Base-by-base conservation (phyloP, 2,329 filamentous ascomycete species). In the Talaromyces pinophilus region DNA sequence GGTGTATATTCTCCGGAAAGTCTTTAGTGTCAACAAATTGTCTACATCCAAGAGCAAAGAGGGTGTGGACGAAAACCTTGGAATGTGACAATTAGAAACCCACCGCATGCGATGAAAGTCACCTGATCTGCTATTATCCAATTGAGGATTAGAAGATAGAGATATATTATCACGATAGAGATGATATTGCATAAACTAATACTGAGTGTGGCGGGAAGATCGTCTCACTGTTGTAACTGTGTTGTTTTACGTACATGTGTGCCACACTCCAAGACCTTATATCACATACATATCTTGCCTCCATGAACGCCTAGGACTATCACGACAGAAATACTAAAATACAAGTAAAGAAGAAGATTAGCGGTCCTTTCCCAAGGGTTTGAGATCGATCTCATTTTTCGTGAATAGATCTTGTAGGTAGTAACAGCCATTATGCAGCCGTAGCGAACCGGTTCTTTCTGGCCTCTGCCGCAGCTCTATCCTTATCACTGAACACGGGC, bases 401-500 rank as follows among this genome's bases (percentile, higher is more conserved):
- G 28, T 13, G 35, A 7, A 59, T 59, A 40, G 54, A 22, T 22
- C 30, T 40, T 59, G 54, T 38, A 46, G 30, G 22, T 46, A 46
- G 15, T 25, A 5, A 30, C 52, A 33, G 6, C 25, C 10, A 52
- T 50, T 68, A 78, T 33, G 73, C 73, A 28, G 74, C 72, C 44
- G 76, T 69, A 52, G 74, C 76, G 70, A 84, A 84, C 62, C 80
- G 77, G 74, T 81, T 80, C 75, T 81, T 83, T 70, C 82, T 77
- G 64, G 80, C 81, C 67, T 84, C 82, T 70, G 82, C 73, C 5
- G 80, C 81, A 62, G 71, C 64, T 61, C 69, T 69, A 71, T 83
- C 82, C 69, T 80, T 78, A 44, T 82, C 80, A 65, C 75, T 80
- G 68, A 71, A 74, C 33, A 68, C 71, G 11, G 66, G 62, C 40